These are phyloP conservation scores for Scheffersomyces lignosus DNA, from an alignment of 805 yeast genomes.

Conservation along the genomic window DNA sequence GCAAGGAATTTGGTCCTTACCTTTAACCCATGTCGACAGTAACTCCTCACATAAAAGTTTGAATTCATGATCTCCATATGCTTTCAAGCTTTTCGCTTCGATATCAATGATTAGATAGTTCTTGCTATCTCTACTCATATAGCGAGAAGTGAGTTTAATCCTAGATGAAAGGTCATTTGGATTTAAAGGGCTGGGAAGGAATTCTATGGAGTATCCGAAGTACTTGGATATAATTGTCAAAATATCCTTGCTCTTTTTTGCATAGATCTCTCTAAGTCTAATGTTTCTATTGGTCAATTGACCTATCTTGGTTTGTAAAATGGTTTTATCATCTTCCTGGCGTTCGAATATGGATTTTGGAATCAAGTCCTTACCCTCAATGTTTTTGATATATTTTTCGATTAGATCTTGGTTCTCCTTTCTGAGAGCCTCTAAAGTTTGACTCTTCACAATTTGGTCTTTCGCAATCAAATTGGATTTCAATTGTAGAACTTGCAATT, in stretches of 20 bases:
- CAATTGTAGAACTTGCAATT: slow-evolving; percentile 56
- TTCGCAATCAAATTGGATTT: slow-evolving; percentile 62
- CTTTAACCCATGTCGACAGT: slow-evolving; percentile 64
- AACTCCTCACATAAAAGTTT: slow-evolving; percentile 47
- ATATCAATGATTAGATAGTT: slow-evolving; percentile 60
- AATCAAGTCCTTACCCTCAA: slow-evolving; percentile 30
- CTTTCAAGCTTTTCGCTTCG: slow-evolving; percentile 52
- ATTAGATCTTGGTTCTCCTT: slow-evolving; percentile 61
- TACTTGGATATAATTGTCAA: slow-evolving; percentile 64
- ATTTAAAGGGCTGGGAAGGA: slow-evolving; percentile 46
- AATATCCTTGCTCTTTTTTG: slow-evolving; percentile 69
- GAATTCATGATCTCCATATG: slow-evolving; percentile 43
- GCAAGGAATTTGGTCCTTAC: slow-evolving; percentile 71
- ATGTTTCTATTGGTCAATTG: slow-evolving; percentile 51
- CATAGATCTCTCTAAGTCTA: slow-evolving; percentile 58
- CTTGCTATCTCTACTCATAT: slow-evolving; percentile 21
- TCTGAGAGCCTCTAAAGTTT: slow-evolving; percentile 49
- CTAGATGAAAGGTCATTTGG: slow-evolving; percentile 50
- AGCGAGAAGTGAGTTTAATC: slow-evolving; percentile 55
- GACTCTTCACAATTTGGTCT: slow-evolving; percentile 61
- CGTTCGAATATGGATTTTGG: slow-evolving; percentile 69
- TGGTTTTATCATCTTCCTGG: slow-evolving; percentile 51
- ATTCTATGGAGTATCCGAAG: slow-evolving; percentile 74
- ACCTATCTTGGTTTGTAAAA: slow-evolving; percentile 47
- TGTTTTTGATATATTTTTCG: slow-evolving; percentile 18